Evolutionary conservation across 2,329 filamentous ascomycete species (phyloP), one percentile per base, ranked within the genome.

Genomic region (Calcarisporium arbuscula): DNA sequence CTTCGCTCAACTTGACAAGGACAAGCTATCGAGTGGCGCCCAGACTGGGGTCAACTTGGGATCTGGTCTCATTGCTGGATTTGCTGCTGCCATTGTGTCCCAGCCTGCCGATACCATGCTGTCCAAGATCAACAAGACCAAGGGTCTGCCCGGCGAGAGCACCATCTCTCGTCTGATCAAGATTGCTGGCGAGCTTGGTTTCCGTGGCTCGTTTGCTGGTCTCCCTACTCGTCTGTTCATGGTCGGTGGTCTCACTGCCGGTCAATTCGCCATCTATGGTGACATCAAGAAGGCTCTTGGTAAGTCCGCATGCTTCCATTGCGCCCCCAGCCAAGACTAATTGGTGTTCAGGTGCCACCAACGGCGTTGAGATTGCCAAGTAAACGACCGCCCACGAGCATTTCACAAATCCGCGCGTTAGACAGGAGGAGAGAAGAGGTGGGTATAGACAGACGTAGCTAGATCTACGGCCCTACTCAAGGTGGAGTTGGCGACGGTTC

Each of bases 101-200:
- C 83, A 88, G 68, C 83, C 84, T 47, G 83, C 83, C 54, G 83
- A 88, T 62, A 88, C 84, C 54, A 88, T 88, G 82, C 76, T 88
- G 46, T 80, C 72, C 64, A 87, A 87, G 74, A 87, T 88, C 72
- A 88, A 87, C 79, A 87, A 87, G 80, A 82, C 80, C 62, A 79
- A 82, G 68, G 83, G 81, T 64, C 68, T 76, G 41, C 82, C 84
- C 45, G 84, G 83, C 67, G 82, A 88, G 70, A 74, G 83, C 55
- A 87, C 81, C 50, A 74, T 74, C 57, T 72, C 67, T 62, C 78
- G 84, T 63, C 64, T 88, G 53, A 72, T 86, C 68, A 87, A 87
- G 77, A 88, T 88, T 56, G 82, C 67, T 47, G 78, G 77, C 62
- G 82, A 88, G 65, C 79, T 88, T 49, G 84, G 83, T 59, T 43